Base-by-base conservation (phyloP, 2,329 filamentous ascomycete species). In the Fusarium lyarnte region DNA sequence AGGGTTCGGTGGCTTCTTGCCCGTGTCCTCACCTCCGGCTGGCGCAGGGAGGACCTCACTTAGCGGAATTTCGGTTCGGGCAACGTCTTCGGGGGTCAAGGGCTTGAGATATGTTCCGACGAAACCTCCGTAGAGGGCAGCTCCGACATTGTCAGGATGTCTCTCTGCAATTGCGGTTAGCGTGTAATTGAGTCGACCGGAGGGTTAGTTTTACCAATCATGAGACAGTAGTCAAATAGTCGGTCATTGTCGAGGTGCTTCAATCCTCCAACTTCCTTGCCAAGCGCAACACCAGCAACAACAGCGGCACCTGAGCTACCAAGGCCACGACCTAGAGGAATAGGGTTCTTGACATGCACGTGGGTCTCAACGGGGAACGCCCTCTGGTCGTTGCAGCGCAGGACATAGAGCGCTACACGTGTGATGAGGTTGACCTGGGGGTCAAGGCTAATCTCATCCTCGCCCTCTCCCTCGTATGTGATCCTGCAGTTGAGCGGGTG, bases 41-140 rank as follows among this genome's bases (percentile, higher is more conserved):
- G 95, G 95, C 51, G 93, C 90, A 3, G 95, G 95, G 21, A 98
- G 87, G 39, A 98, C 96, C 83, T 99, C 96, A 74, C 93, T 95
- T 36, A 98, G 89, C 8, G 96, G 96, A 64, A 99, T 97, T 83
- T 98, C 96, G 75, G 92, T 94, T 70, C 96, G 90, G 69, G 94
- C 94, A 68, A 94, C 92, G 78, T 98, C 95, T 81, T 94, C 94
- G 7, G 94, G 93, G 74, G 93, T 91, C 74, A 98, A 87, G 67
- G 97, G 95, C 84, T 97, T 97, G 68, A 98, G 89, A 80, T 98
- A 98, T 23, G 95, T 98, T 68, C 96, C 96, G 31, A 99, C 94
- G 76, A 99, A 98, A 36, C 96, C 96, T 74, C 96, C 96, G 78
- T 97, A 98, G 39, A 98, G 89, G 12, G 96, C 95, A 19, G 96